A percentile compares a stretch with the other conserved stretches of the same genome.
phyloP scores from a whole-genome alignment of 2,329 filamentous ascomycete genomes.

The Dendrostoma leiphaemia region DNA sequence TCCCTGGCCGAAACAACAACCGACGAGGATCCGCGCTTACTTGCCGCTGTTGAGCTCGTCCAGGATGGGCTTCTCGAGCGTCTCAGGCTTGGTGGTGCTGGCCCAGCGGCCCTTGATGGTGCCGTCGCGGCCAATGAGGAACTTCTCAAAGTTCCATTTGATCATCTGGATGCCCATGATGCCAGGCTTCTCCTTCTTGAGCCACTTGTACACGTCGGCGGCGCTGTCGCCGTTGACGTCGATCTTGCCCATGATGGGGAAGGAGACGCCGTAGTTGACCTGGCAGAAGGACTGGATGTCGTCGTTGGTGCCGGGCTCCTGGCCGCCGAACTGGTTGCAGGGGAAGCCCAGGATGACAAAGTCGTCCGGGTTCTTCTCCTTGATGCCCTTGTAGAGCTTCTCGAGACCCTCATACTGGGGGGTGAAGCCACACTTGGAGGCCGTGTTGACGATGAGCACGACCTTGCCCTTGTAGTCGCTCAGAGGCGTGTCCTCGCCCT shows the following conservation, averaged over 20 bases:
- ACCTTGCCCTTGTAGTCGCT: conserved; percentile 82
- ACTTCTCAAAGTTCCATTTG: conserved; percentile 99
- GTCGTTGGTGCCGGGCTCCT: conserved; percentile 83
- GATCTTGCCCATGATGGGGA: conserved; percentile 88
- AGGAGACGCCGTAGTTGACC: conserved; percentile 89
- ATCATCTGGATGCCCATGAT: conserved; percentile 84
- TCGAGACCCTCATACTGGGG: conserved; percentile 92
- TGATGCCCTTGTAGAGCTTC: conserved; percentile 79
- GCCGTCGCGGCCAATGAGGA: conserved; percentile 82
- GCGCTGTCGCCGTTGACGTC: conserved; percentile 89
- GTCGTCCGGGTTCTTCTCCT: conserved; percentile 65
- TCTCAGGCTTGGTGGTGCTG: conserved; percentile 82
- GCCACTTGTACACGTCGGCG: conserved; percentile 75
- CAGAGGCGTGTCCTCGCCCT: conserved; percentile 70
- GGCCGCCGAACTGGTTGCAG: conserved; percentile 93
- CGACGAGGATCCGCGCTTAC: conserved; percentile 27
- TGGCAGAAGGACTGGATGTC: conserved; percentile 85
- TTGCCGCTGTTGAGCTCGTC: conserved; percentile 63
- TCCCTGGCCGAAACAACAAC: not conserved
- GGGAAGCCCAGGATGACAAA: conserved; percentile 93
- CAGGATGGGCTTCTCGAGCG: conserved; percentile 71
- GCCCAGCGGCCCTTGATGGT: conserved; percentile 85
- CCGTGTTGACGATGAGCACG: conserved; percentile 94
- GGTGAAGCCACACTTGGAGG: conserved; percentile 98
- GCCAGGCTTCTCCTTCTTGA: conserved; percentile 73